Evolutionary conservation across 441 rosid species (phyloP).

Genomic region (Erodium texanum): DNA sequence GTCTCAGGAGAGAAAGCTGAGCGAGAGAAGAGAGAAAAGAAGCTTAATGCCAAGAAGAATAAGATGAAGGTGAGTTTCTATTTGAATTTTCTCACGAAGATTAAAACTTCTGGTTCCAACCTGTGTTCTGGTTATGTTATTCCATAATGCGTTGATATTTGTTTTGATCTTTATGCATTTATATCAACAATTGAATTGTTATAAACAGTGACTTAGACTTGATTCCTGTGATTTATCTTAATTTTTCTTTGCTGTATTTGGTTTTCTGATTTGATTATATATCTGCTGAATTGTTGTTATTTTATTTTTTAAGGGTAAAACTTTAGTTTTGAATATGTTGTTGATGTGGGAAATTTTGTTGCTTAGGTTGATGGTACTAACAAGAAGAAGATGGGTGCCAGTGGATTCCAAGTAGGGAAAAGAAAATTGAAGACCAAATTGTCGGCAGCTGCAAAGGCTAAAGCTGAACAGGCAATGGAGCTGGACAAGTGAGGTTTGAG

Average conservation of each 20-base stretch:
- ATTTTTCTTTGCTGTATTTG: background rate
- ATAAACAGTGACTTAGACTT: background rate
- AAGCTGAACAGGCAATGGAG: slow-evolving; percentile 92
- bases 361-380: slow-evolving; percentile 57
- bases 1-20: slow-evolving; percentile 63
- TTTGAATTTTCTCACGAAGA: background rate
- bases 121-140: background rate
- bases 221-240: background rate
- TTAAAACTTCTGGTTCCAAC: background rate
- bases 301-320: background rate
- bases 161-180: background rate
- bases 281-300: background rate
- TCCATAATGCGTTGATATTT: background rate
- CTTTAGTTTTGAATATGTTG: background rate
- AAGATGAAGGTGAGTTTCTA: slow-evolving; percentile 68
- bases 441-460: slow-evolving; percentile 64
- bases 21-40: slow-evolving; percentile 51
- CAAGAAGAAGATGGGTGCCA: slow-evolving; percentile 48
- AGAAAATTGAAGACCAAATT: slow-evolving; percentile 75
- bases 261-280: background rate
- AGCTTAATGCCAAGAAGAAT: slow-evolving; percentile 73
- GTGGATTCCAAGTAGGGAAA: slow-evolving; percentile 78
- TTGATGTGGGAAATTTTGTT: background rate
- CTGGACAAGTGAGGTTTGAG: slow-evolving; percentile 41
- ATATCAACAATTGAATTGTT: no score